Conservation (phyloP, 2,329 filamentous ascomycete species). For the Bipolaris oryzae region DNA sequence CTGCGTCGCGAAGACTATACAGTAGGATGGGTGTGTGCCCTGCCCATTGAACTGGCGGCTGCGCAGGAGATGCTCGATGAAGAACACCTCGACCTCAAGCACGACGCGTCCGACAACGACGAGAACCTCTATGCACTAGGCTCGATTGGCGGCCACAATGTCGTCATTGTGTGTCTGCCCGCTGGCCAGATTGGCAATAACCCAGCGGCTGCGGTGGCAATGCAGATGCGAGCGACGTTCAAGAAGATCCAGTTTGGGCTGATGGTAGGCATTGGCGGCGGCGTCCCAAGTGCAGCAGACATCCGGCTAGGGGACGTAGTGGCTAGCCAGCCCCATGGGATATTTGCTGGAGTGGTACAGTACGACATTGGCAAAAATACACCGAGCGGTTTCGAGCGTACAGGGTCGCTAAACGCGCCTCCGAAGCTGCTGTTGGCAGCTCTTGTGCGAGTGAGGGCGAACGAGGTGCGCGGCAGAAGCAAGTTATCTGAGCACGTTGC, state of each 20-base stretch:
- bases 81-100: neutral
- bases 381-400: neutral
- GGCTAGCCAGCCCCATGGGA: neutral
- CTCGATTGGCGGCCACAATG: conserved; percentile 32
- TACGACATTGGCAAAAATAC: neutral
- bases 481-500: conserved; percentile 5
- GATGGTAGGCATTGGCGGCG: neutral
- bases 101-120: conserved; percentile 34
- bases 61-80: conserved; percentile 3
- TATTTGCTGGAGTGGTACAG: neutral
- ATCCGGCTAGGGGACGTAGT: neutral
- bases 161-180: conserved; percentile 26
- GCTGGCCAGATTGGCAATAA: neutral
- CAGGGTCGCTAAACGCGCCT: conserved; percentile 5
- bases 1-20: conserved; percentile 20
- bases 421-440: conserved; percentile 13
- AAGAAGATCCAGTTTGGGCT: neutral
- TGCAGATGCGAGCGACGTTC: neutral
- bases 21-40: conserved; percentile 23
- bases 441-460: neutral
- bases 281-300: neutral
- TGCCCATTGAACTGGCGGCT: conserved; percentile 14
- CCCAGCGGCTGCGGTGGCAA: conserved; percentile 41
- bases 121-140: conserved; percentile 32
- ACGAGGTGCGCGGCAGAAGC: neutral